Evolutionary conservation across 768 basidiomycete species (phyloP), one percentile per base, ranked within the genome.

Genomic region (Suillus spraguei): DNA sequence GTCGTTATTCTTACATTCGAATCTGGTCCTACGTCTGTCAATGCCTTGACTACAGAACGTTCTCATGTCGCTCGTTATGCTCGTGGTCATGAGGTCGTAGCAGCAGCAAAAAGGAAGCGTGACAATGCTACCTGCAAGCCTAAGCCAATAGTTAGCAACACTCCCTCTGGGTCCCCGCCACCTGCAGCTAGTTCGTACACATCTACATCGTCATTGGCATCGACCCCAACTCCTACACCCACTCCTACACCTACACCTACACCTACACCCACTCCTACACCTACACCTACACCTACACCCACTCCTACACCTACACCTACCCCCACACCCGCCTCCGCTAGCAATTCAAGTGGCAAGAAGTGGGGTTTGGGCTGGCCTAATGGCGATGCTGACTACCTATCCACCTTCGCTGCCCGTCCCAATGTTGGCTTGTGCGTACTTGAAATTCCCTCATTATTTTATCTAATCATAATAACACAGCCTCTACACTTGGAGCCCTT

Each of bases 341-440:
- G n/a, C 47, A 53, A 28, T 42, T 61, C 36, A 66, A 13, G 36
- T 38, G 36, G 60, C 22, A 76, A 72, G 52, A 92, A 92, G 75
- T 80, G 83, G 49, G 85, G 91, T 65, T 72, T 90, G 22, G 89
- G 83, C 24, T 94, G 91, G 89, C 81, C 88, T 42, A 83, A 87
- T 62, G 81, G 83, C 60, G 78, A 85, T 63, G 77, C 81, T 64
- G 62, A 74, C 39, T 74, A 81, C 54, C 80, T 94, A 53, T 67
- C 74, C 16, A 77, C 82, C 68, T 92, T 85, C 72, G 77, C 80
- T 59, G 82, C 81, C 32, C 62, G 42, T 54, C 32, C 71, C 35
- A 76, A 81, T 4, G 81, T 85, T 55, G 63, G 69, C 61, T 71
- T 64, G 88, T 89, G 60, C 79, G 65, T 64, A 41, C 49, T 33